Conservation (phyloP, 192 early-diverging fungal species). For the Backusella luteola region DNA sequence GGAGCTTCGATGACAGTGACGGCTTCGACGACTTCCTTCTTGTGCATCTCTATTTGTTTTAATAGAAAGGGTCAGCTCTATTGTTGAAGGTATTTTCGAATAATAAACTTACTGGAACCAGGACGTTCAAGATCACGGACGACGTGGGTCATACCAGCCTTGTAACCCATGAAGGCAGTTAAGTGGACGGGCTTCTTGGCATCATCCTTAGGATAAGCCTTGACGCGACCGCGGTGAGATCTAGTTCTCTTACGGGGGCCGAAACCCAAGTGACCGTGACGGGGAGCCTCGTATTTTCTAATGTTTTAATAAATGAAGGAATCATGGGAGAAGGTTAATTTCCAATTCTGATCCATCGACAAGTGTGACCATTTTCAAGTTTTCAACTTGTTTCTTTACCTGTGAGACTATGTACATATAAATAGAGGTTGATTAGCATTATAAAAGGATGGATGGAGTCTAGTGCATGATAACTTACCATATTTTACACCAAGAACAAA, state of each 20-base stretch:
- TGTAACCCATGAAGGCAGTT: conserved; percentile 99
- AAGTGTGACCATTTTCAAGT: background rate
- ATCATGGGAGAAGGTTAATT: background rate
- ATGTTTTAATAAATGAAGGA: conserved; percentile 47
- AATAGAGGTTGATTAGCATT: too few relatives aligned
- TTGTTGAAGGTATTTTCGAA: too few relatives aligned
- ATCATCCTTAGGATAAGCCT: conserved; percentile 99
- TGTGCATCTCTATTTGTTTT: conserved; percentile 79
- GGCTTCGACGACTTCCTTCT: conserved; percentile 99
- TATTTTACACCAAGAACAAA: too few relatives aligned
- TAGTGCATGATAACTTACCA: too few relatives aligned
- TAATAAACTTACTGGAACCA: conserved; percentile 62
- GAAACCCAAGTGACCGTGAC: conserved; percentile 79
- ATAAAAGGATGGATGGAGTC: too few relatives aligned
- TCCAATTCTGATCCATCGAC: conserved; percentile 12
- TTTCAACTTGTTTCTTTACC: background rate
- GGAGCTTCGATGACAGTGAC: conserved; percentile 98
- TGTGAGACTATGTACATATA: too few relatives aligned
- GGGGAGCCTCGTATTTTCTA: conserved; percentile 97
- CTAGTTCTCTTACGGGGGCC: conserved; percentile 82
- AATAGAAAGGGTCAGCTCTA: too few relatives aligned
- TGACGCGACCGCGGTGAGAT: conserved; percentile 92
- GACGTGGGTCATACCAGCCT: conserved; percentile 99
- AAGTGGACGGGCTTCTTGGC: conserved; percentile 92
- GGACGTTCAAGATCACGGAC: conserved; percentile 99